Conservation (phyloP, 1,284 basidiomycete species). For the Cutaneotrichosporon arboriforme region DNA sequence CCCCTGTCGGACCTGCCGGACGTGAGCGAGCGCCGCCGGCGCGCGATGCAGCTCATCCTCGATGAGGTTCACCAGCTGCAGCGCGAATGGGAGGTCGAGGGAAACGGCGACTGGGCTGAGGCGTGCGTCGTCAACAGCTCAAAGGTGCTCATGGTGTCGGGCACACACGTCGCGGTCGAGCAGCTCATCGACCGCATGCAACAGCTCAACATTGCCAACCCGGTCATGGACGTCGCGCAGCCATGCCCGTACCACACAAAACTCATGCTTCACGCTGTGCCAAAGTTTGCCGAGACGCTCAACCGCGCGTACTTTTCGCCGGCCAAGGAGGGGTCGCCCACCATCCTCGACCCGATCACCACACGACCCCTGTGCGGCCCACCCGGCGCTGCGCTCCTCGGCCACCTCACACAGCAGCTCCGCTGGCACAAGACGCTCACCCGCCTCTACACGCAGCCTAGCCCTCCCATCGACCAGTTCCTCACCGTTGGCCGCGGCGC, state of each 20-base stretch:
- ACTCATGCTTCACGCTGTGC: conserved; percentile 44
- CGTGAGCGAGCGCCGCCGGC: conserved; percentile 28
- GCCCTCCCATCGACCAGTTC: conserved; percentile 33
- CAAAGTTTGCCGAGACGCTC: conserved; percentile 35
- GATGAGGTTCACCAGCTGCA: conserved; percentile 43
- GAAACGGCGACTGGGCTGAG: conserved; percentile 41
- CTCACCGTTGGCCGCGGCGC: conserved; percentile 44
- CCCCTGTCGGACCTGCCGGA: conserved; percentile 16
- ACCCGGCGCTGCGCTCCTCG: conserved; percentile 33
- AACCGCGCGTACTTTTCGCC: conserved; percentile 31
- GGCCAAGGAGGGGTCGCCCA: conserved; percentile 20
- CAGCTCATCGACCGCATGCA: conserved; percentile 42
- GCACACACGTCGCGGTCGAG: conserved; percentile 40
- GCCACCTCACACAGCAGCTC: conserved; percentile 40
- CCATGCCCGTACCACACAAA: conserved; percentile 46
- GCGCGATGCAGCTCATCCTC: conserved; percentile 44
- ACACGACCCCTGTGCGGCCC: conserved; percentile 38
- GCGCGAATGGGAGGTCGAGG: conserved; percentile 33
- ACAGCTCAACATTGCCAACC: conserved; percentile 42
- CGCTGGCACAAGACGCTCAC: conserved; percentile 46
- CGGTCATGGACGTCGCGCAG: conserved; percentile 47
- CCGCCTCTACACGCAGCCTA: conserved; percentile 30
- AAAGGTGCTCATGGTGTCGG: conserved; percentile 44
- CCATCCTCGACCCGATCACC: conserved; percentile 43
- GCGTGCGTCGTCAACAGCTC: conserved; percentile 45